Evolutionary conservation across 2,329 filamentous ascomycete genomes (phyloP).

Genomic region (Emmonsia crescens): DNA sequence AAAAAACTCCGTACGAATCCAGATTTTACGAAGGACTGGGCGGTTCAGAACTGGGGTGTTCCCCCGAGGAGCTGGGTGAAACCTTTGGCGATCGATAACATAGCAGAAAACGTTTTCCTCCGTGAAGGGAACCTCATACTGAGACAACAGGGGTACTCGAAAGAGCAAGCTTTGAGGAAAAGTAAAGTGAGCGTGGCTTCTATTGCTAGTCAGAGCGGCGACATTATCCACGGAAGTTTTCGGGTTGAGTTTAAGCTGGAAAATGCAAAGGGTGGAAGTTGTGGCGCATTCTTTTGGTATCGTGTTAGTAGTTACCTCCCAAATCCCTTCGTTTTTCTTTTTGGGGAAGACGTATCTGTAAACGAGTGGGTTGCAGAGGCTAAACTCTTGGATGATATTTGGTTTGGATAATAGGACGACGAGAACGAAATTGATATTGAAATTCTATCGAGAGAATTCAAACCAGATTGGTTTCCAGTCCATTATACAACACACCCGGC

Average conservation of each 20-base stretch:
- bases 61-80: conserved; percentile 15
- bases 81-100: conserved; percentile 17
- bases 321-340: background rate
- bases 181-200: conserved; percentile 19
- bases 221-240: conserved; percentile 21
- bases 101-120: conserved; percentile 18
- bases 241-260: conserved; percentile 18
- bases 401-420: conserved; percentile 16
- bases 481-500: conserved; percentile 22
- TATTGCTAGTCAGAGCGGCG: conserved; percentile 15
- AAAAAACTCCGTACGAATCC: conserved; percentile 13
- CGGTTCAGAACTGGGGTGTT: conserved; percentile 19
- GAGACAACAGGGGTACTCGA: conserved; percentile 17
- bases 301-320: conserved; percentile 13
- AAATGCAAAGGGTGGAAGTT: conserved; percentile 18
- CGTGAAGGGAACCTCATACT: conserved; percentile 17
- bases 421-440: conserved; percentile 22
- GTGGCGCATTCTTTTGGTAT: conserved; percentile 23
- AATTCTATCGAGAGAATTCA: conserved; percentile 18
- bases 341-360: background rate
- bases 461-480: conserved; percentile 15
- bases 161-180: conserved; percentile 10
- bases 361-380: background rate
- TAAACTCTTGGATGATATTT: conserved; percentile 1
- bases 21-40: conserved; percentile 18